Evolutionary conservation across 192 early-diverging fungal genomes (phyloP), one percentile per base, ranked within the genome.

Genomic region (Coemansia sp.): DNA sequence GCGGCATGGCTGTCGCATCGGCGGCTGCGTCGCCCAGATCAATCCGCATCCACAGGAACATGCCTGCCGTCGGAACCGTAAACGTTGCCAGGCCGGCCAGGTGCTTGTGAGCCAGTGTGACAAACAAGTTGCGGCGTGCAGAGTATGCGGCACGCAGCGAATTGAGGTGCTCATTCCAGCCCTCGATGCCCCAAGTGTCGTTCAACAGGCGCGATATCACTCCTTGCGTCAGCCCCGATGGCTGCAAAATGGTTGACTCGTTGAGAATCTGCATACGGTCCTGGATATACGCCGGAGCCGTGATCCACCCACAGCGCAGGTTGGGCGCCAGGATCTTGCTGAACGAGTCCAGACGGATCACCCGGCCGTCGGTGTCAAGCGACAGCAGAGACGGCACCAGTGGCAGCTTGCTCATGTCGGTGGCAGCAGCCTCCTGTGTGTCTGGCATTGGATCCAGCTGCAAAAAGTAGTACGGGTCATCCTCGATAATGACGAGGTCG

Each of bases 391-490:
- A 91, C 5, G 90, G 86, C 11, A 87, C 65, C 71, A 85, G 83
- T 1, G 52, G 29, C n/a, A 58, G 53, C 23, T 19, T 27, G 2
- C 23, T 6, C 5, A 39, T 48, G 12, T 53, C 17, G 21, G 62
- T 9, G 54, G 27, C 35, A 12, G 56, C 50, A 2, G 19, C 6
- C 6, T 8, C 41, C 17, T 57, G 60, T 37, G 10, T 51, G 0
- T 21, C 53, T 7, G 27, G 22, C 11, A 53, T 43, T 11, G 73
- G 65, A 11, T 72, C 78, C 55, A 86, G 79, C 72, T 96, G 94
- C 38, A 98, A 65, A 64, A 92, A 96, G 64, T 92, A 95, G 65
- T 98, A 98, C 26, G 96, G 94, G 68, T 96, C 96, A 59, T 98
- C 96, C 77, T 98, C 96, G 19, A 96, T 74, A 54, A 98, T 97